Conservation (phyloP, 495 filamentous ascomycete species). For the Parathielavia appendiculata region DNA sequence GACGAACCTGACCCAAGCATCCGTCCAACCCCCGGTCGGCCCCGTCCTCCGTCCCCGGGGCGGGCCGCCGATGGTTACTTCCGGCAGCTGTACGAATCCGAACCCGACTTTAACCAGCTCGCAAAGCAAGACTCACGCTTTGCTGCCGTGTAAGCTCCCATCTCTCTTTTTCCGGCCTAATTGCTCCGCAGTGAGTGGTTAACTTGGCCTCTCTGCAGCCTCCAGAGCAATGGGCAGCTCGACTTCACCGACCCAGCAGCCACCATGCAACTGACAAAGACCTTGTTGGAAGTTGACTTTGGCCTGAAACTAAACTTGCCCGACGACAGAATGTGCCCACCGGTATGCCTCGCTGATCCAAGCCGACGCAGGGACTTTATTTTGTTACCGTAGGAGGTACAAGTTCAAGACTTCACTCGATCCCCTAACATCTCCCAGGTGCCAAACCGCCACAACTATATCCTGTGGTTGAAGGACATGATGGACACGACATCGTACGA, state of each 20-base stretch:
- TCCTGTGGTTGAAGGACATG: conserved; percentile 82
- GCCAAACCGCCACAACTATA: conserved; percentile 80
- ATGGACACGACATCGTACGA: conserved; percentile 71
- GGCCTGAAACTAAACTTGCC: conserved; percentile 64
- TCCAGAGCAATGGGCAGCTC: conserved; percentile 60
- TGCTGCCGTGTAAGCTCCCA: conserved; percentile 21
- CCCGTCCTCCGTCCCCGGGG: background rate
- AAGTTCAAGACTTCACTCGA: background rate
- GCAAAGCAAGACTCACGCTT: conserved; percentile 33
- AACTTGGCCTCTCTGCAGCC: conserved; percentile 20
- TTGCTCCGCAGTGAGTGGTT: background rate
- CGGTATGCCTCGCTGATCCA: conserved; percentile 52
- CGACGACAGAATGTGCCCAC: conserved; percentile 80
- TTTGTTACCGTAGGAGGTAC: no score
- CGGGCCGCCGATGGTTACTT: conserved; percentile 32
- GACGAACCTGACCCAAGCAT: background rate
- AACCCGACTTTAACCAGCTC: conserved; percentile 36
- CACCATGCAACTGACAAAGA: conserved; percentile 77
- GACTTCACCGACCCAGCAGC: conserved; percentile 78
- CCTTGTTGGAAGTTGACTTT: conserved; percentile 72
- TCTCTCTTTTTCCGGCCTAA: background rate
- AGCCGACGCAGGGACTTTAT: no score
- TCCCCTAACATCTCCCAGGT: conserved; percentile 42
- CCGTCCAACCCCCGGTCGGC: conserved; percentile 1
- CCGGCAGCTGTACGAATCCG: conserved; percentile 31